Percentiles rank a stretch among this genome's conserved stretches.
Evolutionary conservation across 768 basidiomycete genomes (phyloP).

Genomic region (Chiua virens): DNA sequence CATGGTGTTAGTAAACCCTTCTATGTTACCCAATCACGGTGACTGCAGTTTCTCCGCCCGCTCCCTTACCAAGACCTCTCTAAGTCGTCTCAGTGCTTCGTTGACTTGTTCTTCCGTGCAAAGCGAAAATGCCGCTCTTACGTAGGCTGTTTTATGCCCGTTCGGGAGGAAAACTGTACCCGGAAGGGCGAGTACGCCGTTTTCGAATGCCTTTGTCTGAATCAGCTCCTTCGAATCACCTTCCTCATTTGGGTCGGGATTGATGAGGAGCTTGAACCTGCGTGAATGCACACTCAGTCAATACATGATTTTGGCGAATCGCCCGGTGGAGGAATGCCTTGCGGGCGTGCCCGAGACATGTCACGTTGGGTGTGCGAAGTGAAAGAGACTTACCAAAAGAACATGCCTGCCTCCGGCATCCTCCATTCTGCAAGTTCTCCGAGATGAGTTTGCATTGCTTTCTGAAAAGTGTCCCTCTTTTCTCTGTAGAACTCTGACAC

Average conservation of each 20-base stretch:
- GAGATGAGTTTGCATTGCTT: conserved; percentile 74
- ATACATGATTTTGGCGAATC: conserved; percentile 12
- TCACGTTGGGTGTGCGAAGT: conserved; percentile 6
- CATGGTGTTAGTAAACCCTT: neutral
- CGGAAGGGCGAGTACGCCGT: conserved; percentile 87
- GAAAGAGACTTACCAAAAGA: conserved; percentile 65
- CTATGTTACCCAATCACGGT: neutral
- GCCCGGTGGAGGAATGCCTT: conserved; percentile 3
- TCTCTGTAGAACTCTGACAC: conserved; percentile 74
- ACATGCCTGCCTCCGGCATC: conserved; percentile 80
- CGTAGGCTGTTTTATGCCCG: conserved; percentile 66
- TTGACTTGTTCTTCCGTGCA: conserved; percentile 66
- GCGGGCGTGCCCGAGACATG: conserved; percentile 1
- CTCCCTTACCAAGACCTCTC: conserved; percentile 35
- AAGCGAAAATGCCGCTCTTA: conserved; percentile 82
- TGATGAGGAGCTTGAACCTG: conserved; percentile 71
- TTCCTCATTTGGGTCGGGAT: conserved; percentile 33
- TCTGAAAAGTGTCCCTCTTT: conserved; percentile 78
- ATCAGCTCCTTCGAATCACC: conserved; percentile 77
- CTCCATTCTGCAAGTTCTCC: conserved; percentile 73
- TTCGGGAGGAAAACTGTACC: conserved; percentile 81
- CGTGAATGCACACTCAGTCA: conserved; percentile 12
- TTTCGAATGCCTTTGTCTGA: conserved; percentile 68
- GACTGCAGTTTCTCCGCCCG: conserved; percentile 11
- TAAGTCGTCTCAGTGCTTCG: conserved; percentile 66